phyloP scores from a whole-genome alignment of 73 alveolate species.

The Uronychia binucleata region DNA sequence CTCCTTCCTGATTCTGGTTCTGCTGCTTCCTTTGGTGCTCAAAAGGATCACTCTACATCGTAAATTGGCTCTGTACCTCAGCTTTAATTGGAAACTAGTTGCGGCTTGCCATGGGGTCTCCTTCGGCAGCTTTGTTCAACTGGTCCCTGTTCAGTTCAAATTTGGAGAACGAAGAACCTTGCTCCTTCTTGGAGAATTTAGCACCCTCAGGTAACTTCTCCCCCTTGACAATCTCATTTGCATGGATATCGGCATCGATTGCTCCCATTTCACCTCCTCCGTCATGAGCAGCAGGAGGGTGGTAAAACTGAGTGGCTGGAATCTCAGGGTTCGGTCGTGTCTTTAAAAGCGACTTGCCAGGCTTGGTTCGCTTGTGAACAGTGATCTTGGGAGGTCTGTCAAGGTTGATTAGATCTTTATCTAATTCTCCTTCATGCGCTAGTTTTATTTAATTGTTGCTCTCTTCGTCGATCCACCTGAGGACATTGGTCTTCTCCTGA shows the following conservation, averaged over 20 bases:
- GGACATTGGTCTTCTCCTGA: conserved; percentile 16
- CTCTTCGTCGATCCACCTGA: conserved; percentile 23
- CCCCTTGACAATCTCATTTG: no score
- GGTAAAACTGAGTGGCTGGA: not conserved
- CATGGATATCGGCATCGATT: not conserved
- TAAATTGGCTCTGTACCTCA: not conserved
- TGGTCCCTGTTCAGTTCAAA: not conserved
- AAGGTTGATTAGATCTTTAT: conserved; percentile 37
- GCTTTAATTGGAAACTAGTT: not conserved
- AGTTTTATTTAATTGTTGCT: conserved; percentile 10
- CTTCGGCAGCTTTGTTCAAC: not conserved
- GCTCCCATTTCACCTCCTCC: not conserved
- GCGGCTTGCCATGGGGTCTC: not conserved
- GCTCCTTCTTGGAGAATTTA: not conserved
- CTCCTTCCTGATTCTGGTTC: not conserved
- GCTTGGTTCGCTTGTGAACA: not conserved
- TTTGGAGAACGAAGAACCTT: not conserved
- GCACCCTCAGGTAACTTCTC: no score
- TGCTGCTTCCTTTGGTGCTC: not conserved
- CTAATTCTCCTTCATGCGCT: conserved; percentile 31
- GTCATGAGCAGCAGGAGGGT: not conserved
- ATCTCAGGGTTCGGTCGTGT: no score
- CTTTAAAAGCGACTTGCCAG: conserved; percentile 2
- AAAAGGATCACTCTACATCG: not conserved
- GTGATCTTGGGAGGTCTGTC: conserved; percentile 3